These are phyloP conservation scores for Heliosperma pusillum DNA, from an alignment of 148 eudicot species.

Conservation along the genomic window DNA sequence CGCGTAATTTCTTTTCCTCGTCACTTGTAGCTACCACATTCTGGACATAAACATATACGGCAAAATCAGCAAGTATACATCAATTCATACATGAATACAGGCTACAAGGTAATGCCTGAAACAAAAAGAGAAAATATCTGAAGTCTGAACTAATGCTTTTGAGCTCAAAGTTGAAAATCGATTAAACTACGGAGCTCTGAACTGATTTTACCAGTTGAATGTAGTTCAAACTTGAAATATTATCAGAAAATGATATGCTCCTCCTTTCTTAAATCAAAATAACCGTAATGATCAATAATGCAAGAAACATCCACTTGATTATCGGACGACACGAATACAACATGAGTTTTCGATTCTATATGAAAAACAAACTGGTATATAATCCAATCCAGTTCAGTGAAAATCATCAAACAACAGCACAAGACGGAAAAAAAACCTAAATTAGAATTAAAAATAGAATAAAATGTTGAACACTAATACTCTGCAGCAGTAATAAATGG, in stretches of 20 bases:
- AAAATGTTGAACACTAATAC: background rate
- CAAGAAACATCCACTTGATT: background rate
- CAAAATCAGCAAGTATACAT: background rate
- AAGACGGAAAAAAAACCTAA: background rate
- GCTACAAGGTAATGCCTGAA: background rate
- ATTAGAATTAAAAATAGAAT: background rate
- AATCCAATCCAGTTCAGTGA: background rate
- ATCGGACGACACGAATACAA: background rate
- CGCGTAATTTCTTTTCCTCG: slow-evolving; percentile 49
- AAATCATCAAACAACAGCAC: background rate
- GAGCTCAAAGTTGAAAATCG: background rate
- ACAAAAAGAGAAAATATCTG: background rate
- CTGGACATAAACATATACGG: slow-evolving; percentile 16
- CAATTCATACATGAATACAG: background rate
- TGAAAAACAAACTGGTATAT: background rate
- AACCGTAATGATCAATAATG: background rate
- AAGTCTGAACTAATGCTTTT: no score
- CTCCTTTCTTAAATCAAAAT: background rate
- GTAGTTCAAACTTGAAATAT: background rate
- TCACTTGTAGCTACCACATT: slow-evolving; percentile 45
- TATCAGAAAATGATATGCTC: background rate
- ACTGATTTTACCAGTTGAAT: background rate
- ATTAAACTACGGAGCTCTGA: background rate
- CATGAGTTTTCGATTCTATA: background rate
- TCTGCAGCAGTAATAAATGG: background rate